A percentile compares a stretch with the other conserved stretches of the same genome.
Evolutionary conservation across 176 grass and related monocot genomes (phyloP).

Genomic region (Oryza longistaminata): DNA sequence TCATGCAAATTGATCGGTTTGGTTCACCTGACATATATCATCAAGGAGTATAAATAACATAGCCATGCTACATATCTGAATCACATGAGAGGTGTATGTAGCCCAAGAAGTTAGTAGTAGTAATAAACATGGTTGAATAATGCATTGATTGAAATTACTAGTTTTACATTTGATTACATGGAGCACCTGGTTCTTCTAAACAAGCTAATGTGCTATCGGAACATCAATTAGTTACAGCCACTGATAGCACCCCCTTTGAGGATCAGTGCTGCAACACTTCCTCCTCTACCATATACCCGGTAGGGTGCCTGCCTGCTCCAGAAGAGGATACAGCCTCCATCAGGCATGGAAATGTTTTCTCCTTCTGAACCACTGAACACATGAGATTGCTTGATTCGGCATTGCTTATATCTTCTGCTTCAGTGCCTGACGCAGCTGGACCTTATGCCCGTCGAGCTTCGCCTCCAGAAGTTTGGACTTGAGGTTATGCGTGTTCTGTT

Average conservation of each 20-base stretch:
- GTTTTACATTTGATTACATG: slow-evolving; percentile 56
- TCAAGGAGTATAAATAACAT: too few species aligned
- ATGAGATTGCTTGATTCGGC: neutral
- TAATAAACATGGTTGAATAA: slow-evolving; percentile 3
- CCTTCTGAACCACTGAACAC: neutral
- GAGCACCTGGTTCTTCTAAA: slow-evolving; percentile 19
- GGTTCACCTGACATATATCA: neutral
- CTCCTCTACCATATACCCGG: neutral
- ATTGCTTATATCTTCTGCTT: slow-evolving; percentile 74
- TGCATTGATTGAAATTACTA: slow-evolving; percentile 25
- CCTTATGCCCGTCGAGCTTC: slow-evolving; percentile 59
- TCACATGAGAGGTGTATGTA: neutral
- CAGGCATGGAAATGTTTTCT: slow-evolving; percentile 15
- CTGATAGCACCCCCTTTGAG: slow-evolving; percentile 3
- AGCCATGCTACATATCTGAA: neutral
- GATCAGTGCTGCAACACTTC: neutral
- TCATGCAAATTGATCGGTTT: neutral
- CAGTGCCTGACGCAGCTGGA: slow-evolving; percentile 65
- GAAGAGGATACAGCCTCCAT: neutral
- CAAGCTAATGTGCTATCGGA: slow-evolving; percentile 33
- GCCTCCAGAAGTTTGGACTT: slow-evolving; percentile 64
- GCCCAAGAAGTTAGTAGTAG: neutral
- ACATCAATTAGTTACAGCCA: slow-evolving; percentile 32
- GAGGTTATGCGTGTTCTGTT: slow-evolving; percentile 60
- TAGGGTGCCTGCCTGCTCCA: neutral